These are phyloP conservation scores for Tinospora cordifolia DNA, from an alignment of 164 flowering plant species.

Conservation along the genomic window DNA sequence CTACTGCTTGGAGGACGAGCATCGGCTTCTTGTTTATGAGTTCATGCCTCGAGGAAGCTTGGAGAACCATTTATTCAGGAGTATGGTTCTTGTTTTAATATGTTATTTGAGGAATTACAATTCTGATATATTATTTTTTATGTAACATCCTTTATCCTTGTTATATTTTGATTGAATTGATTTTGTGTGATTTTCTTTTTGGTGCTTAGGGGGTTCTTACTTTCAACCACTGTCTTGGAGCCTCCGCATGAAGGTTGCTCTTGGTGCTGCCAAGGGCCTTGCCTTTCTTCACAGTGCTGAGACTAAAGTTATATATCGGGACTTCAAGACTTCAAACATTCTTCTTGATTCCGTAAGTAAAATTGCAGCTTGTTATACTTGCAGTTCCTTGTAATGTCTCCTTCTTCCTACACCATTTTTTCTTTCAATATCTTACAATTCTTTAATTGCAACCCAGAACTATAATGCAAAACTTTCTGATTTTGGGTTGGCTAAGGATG, in stretches of 20 bases:
- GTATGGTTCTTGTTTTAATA: slow-evolving; percentile 34
- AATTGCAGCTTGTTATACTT: not conserved
- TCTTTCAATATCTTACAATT: not conserved
- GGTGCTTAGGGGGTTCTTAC: slow-evolving; percentile 59
- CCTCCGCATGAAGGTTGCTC: slow-evolving; percentile 68
- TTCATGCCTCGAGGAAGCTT: slow-evolving; percentile 15
- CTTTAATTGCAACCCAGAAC: slow-evolving; percentile 25
- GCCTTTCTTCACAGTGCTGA: slow-evolving; percentile 69
- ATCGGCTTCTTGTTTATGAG: slow-evolving; percentile 49
- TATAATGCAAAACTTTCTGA: slow-evolving; percentile 79
- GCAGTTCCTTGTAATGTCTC: not conserved
- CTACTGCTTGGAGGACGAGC: slow-evolving; percentile 81
- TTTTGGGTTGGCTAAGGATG: slow-evolving; percentile 89
- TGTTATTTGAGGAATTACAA: not conserved
- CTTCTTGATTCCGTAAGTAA: slow-evolving; percentile 61
- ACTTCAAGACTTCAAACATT: slow-evolving; percentile 67
- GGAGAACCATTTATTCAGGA: slow-evolving; percentile 66
- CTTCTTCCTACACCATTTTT: not conserved
- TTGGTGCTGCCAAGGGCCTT: slow-evolving; percentile 80
- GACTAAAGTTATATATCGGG: slow-evolving; percentile 73
- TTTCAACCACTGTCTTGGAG: slow-evolving; percentile 78
- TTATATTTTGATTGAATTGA: slow-evolving; percentile 1
- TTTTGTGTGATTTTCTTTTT: too few species aligned
- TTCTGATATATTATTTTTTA: not conserved
- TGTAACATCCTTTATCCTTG: not conserved